Percentiles rank a stretch among this genome's conserved stretches.
phyloP scores from a whole-genome alignment of 2,329 filamentous ascomycete genomes.

The Alternaria dauci region DNA sequence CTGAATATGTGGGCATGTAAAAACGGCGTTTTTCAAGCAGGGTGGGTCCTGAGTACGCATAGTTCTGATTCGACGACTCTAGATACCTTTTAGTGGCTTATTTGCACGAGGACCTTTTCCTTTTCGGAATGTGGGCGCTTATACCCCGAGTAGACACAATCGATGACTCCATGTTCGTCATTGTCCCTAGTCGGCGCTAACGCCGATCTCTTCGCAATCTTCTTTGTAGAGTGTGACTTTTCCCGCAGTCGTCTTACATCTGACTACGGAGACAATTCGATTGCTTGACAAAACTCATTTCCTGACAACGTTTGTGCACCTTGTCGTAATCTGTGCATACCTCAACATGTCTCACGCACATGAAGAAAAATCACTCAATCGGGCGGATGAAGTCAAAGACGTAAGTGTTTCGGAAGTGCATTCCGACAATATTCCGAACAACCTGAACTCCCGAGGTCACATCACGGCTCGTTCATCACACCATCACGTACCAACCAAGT shows the following conservation, averaged over 20 bases:
- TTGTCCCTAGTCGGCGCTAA: slow-evolving; percentile 17
- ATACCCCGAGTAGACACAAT: slow-evolving; percentile 9
- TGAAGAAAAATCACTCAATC: slow-evolving; percentile 34
- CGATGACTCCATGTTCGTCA: slow-evolving; percentile 21
- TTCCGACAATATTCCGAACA: slow-evolving; percentile 11
- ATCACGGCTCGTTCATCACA: slow-evolving; percentile 7
- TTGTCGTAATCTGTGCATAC: neutral
- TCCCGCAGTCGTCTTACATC: neutral
- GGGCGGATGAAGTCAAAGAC: slow-evolving; percentile 51
- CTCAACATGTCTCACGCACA: slow-evolving; percentile 9
- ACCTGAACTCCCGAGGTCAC: slow-evolving; percentile 8
- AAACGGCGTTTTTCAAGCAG: slow-evolving; percentile 28
- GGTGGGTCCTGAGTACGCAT: slow-evolving; percentile 16
- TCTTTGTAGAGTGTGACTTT: slow-evolving; percentile 4
- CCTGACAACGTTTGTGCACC: neutral
- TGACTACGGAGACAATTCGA: neutral
- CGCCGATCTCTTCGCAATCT: slow-evolving; percentile 11
- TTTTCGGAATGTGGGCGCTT: slow-evolving; percentile 4
- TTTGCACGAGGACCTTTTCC: slow-evolving; percentile 9
- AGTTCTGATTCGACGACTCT: slow-evolving; percentile 35
- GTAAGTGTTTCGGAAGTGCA: slow-evolving; percentile 32
- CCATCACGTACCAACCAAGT: neutral
- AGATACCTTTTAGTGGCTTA: slow-evolving; percentile 39
- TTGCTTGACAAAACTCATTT: neutral
- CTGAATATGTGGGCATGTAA: slow-evolving; percentile 14